Evolutionary conservation across 1,284 basidiomycete genomes (phyloP).

Genomic region (Sporisorium sorghi): DNA sequence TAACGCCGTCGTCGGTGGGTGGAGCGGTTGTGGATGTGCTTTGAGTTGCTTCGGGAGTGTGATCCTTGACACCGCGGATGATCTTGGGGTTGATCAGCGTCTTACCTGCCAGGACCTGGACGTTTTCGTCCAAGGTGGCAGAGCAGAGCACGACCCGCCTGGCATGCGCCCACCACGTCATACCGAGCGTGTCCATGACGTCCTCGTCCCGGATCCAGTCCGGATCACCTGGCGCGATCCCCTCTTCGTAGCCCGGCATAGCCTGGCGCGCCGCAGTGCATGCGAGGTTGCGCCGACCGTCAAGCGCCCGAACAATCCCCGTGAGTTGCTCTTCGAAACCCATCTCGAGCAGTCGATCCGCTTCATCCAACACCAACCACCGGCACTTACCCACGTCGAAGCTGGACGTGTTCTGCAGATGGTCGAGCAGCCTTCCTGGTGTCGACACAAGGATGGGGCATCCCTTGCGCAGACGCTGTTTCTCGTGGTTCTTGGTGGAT

Average conservation of each 20-base stretch:
- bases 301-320: slow-evolving; percentile 78
- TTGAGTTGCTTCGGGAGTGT: slow-evolving; percentile 10
- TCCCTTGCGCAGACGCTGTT: slow-evolving; percentile 79
- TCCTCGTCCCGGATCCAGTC: slow-evolving; percentile 38
- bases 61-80: slow-evolving; percentile 68
- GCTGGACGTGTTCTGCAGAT: slow-evolving; percentile 83
- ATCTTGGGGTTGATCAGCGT: slow-evolving; percentile 75
- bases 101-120: slow-evolving; percentile 89
- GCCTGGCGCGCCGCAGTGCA: slow-evolving; percentile 75
- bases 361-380: slow-evolving; percentile 97
- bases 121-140: slow-evolving; percentile 93
- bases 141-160: slow-evolving; percentile 90
- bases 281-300: slow-evolving; percentile 60
- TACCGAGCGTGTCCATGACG: slow-evolving; percentile 60
- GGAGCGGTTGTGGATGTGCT: not conserved
- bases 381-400: slow-evolving; percentile 92
- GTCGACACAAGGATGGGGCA: slow-evolving; percentile 80
- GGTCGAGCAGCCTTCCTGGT: slow-evolving; percentile 79
- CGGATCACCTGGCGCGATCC: slow-evolving; percentile 11
- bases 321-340: slow-evolving; percentile 72
- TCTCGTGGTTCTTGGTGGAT: slow-evolving; percentile 79
- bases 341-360: slow-evolving; percentile 84
- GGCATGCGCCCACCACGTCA: slow-evolving; percentile 72
- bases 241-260: slow-evolving; percentile 45
- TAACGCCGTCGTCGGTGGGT: slow-evolving; percentile 2